A percentile compares a stretch with the other conserved stretches of the same genome.
Conservation (phyloP, 2,329 filamentous ascomycete genomes). For the Ambrosiella beaveri region DNA sequence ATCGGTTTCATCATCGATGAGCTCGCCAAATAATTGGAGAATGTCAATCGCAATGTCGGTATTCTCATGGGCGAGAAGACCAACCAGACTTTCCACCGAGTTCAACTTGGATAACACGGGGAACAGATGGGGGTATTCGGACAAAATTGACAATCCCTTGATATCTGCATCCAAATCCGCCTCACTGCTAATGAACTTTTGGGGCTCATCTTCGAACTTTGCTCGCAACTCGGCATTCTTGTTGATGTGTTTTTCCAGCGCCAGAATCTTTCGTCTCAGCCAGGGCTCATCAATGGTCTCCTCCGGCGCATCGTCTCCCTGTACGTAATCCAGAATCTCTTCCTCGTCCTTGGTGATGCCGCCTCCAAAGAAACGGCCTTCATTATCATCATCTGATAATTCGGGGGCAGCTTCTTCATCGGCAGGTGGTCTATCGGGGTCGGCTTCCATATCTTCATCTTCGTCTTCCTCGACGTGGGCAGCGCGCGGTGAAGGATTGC, state of each 20-base stretch:
- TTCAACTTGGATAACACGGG: constrained; percentile 61
- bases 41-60: constrained; percentile 89
- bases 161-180: constrained; percentile 81
- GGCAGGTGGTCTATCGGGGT: constrained; percentile 26
- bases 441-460: constrained; percentile 27
- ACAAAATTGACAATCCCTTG: constrained; percentile 69
- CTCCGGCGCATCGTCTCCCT: constrained; percentile 31
- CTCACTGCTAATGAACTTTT: constrained; percentile 71
- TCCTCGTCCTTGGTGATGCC: constrained; percentile 69
- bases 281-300: constrained; percentile 73
- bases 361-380: constrained; percentile 88
- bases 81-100: constrained; percentile 56
- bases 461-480: constrained; percentile 26
- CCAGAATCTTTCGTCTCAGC: constrained; percentile 64
- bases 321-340: constrained; percentile 75
- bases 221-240: constrained; percentile 82
- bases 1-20: constrained; percentile 78
- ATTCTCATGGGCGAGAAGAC: constrained; percentile 82
- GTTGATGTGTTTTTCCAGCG: constrained; percentile 77
- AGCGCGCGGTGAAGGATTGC: constrained; percentile 26
- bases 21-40: constrained; percentile 73
- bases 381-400: constrained; percentile 38
- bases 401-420: constrained; percentile 29
- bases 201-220: constrained; percentile 62
- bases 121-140: constrained; percentile 74